Base-by-base conservation (phyloP, 148 eudicot genomes). In the Agrostemma githago region DNA sequence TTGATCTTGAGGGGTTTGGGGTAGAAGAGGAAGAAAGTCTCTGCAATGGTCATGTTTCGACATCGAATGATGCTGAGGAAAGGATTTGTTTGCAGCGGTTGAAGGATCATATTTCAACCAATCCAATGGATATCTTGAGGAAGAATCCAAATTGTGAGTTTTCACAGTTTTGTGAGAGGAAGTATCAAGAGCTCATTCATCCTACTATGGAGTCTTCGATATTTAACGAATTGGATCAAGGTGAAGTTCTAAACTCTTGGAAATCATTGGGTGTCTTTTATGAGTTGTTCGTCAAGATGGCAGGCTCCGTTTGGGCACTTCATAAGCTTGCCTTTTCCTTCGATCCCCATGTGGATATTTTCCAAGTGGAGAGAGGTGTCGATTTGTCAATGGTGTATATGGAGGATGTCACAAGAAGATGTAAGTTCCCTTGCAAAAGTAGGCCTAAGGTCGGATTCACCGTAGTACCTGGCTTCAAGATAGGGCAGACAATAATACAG, bases 291-390 rank as follows among this genome's bases (percentile, higher is more conserved):
- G 88, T 94, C 20, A 89, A 86, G 74, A 91, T 91, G 97, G 84
- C 96, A 0, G 91, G 97, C 86, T 85, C 98, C 2, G 71, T 94
- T 38, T 94, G 98, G 98, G 81, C 90, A 74, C 89, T 94, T 64
- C 96, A 94, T 72, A 88, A 89, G 81, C 81, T 94, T 74, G 96
- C 97, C 6, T 86, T 79, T 75, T 88, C 86, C 8, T 94, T 94
- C 72, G 73, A 87, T 76, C 93, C 96, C 4, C 78, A 57, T 1
- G 85, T 89, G 72, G 88, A 83, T 84, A 84, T 94, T 71, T 94
- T 94, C 81, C 97, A 86, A 78, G 96, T 94, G 65, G 93, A 86
- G 73, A 88, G 85, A 71, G 90, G 91, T 40, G 87, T 77, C 17
- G 93, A 91, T 44, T 94, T 88, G 79, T 91, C 97, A 16, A 80